phyloP scores from a whole-genome alignment of 75 land plant genomes.

The Sequoia sempervirens region DNA sequence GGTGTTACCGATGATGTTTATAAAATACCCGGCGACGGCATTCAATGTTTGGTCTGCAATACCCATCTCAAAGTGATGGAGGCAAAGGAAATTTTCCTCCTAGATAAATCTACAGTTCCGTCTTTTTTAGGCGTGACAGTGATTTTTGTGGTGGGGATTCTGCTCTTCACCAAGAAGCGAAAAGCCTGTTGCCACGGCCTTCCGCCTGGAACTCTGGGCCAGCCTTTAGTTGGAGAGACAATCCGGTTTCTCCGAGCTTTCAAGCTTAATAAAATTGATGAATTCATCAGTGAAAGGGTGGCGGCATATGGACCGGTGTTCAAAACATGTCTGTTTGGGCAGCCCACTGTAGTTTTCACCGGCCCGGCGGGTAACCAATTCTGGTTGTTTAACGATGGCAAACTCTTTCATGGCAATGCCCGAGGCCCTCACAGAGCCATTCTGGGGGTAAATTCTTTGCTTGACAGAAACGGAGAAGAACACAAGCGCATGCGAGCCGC shows the following conservation, averaged over 20 bases:
- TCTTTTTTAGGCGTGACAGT: background rate
- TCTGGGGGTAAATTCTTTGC: background rate
- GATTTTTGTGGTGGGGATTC: background rate
- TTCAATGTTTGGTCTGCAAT: too few species aligned
- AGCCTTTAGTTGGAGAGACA: slow-evolving; percentile 21
- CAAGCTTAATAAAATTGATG: background rate
- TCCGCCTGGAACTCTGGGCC: slow-evolving; percentile 17
- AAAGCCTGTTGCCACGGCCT: background rate
- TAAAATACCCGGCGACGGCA: too few species aligned
- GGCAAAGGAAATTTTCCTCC: background rate
- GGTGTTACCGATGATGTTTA: too few species aligned
- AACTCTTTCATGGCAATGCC: background rate
- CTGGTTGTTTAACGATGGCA: background rate
- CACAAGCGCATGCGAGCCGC: background rate
- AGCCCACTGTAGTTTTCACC: background rate
- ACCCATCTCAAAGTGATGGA: background rate
- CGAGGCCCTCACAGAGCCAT: background rate
- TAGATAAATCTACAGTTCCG: background rate
- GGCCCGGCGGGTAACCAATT: background rate
- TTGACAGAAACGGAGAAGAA: background rate
- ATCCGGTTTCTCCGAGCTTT: background rate
- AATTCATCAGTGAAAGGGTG: background rate
- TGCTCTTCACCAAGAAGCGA: too few species aligned
- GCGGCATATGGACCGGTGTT: background rate
- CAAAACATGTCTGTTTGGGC: background rate